Evolutionary conservation across 2,329 filamentous ascomycete genomes (phyloP), one percentile per base, ranked within the genome.

Genomic region (Penicillium sp.): DNA sequence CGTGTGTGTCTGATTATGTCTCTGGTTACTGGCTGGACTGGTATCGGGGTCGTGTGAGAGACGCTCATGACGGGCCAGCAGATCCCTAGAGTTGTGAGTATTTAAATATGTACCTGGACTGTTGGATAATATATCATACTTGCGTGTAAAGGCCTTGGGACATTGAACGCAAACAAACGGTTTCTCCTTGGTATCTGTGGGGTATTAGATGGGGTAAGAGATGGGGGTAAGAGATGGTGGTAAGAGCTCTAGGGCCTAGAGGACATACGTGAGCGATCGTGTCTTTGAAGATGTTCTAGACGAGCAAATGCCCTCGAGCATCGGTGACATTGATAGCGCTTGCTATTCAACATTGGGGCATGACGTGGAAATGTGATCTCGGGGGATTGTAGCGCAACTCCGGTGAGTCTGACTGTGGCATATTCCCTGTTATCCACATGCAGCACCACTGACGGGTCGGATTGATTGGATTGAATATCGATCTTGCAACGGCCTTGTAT

Each of bases 161-260:
- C 70, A 72, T 58, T 66, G 64, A 9, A 55, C 43, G 38, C 69
- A 72, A 53, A 53, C 46, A 42, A 64, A 72, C 3, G 70, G 70
- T 53, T 72, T 72, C 53, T 72, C 70, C 34, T 72, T 72, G 20
- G 70, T 72, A 54, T 72, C 70, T 72, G 46, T 26, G 32, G 48
- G 45, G 43, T n/a, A 38, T 60, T 48, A 63, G 57, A 48, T 38
- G 37, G 24, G 37, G 26, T 29, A 29, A 29, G 8, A 29, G 26
- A 29, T 29, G 24, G 24, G 24, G 37, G 26, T 29, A 29, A 29
- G 8, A 29, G 26, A 29, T 29, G 24, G 24, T n/a, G 24, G 24
- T 26, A 26, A 7, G 24, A 26, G 24, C 24, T 26, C n/a, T 34
- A 22, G 24, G 37, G 18, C 24, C 29, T 10, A 4, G 16, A 24